Conservation (phyloP, 352 stramenopile genomes). For the Globisporangium uncinulatum region DNA sequence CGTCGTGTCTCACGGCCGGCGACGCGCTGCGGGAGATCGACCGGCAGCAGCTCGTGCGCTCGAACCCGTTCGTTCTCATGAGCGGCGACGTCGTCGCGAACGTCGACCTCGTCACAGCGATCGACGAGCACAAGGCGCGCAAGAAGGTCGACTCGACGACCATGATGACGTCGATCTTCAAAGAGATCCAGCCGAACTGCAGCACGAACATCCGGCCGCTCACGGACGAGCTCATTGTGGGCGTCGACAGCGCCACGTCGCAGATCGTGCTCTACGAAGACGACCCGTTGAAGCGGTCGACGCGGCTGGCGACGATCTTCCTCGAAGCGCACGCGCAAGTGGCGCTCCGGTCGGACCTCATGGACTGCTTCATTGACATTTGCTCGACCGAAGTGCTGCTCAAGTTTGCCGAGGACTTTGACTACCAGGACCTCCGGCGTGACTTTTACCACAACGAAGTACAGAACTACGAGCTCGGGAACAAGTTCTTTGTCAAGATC, state of each 20-base stretch:
- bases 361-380: conserved; percentile 98
- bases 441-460: conserved; percentile 97
- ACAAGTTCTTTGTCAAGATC: conserved; percentile 95
- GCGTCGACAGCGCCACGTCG: conserved; percentile 62
- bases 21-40: conserved; percentile 97
- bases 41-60: conserved; percentile 90
- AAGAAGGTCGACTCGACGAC: conserved; percentile 89
- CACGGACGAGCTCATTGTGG: conserved; percentile 75
- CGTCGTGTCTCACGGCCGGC: conserved; percentile 86
- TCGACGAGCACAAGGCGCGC: conserved; percentile 70
- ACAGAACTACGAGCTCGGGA: conserved; percentile 97
- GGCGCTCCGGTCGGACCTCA: conserved; percentile 88
- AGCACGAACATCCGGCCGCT: conserved; percentile 61
- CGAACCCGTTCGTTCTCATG: conserved; percentile 97
- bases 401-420: conserved; percentile 97
- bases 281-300: conserved; percentile 42
- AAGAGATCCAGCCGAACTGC: conserved; percentile 70
- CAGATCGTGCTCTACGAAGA: conserved; percentile 86
- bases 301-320: conserved; percentile 61
- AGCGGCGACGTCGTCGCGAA: conserved; percentile 96
- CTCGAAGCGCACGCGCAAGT: conserved; percentile 85
- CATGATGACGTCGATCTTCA: conserved; percentile 97
- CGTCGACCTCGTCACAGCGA: conserved; percentile 83
- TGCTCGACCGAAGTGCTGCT: conserved; percentile 97
- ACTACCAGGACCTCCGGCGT: conserved; percentile 94